These are phyloP conservation scores for Linum lewisii DNA, from an alignment of 345 rosid species.

Conservation along the genomic window DNA sequence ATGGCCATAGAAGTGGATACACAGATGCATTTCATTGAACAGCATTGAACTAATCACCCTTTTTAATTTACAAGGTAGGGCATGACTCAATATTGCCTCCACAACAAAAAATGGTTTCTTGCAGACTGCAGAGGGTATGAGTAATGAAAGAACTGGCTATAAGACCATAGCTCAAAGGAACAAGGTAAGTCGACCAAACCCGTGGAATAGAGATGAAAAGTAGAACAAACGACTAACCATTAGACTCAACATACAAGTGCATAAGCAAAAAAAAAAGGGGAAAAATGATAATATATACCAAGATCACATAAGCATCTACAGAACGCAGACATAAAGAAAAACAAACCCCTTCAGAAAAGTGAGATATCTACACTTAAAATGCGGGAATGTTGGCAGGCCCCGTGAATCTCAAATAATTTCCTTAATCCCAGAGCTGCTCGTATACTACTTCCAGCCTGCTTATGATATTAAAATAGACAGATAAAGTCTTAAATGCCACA, in stretches of 20 bases:
- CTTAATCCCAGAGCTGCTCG: constrained; percentile 67
- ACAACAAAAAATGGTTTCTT: background rate
- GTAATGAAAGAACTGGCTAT: background rate
- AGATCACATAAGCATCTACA: too few species aligned
- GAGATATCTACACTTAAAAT: constrained; percentile 13
- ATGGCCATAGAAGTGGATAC: background rate
- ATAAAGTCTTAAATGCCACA: constrained; percentile 50
- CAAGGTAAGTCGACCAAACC: background rate
- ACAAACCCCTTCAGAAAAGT: constrained; percentile 6
- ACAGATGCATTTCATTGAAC: background rate
- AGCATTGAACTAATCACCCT: background rate
- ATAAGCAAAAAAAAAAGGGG: too few species aligned
- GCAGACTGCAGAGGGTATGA: background rate
- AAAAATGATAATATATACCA: too few species aligned
- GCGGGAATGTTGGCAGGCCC: constrained; percentile 28
- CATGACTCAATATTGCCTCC: too few species aligned
- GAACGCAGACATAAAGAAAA: constrained; percentile 10
- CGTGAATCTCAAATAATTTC: constrained; percentile 45
- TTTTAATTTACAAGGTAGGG: too few species aligned
- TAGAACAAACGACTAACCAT: background rate
- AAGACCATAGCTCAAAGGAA: background rate
- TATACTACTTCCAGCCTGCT: constrained; percentile 66
- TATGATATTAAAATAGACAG: constrained; percentile 65
- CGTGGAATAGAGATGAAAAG: too few species aligned
- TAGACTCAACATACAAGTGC: background rate